Percentiles rank a stretch among this genome's conserved stretches.
Evolutionary conservation across 2,329 filamentous ascomycete species (phyloP).

Genomic region (Dothideomycetes sp.): DNA sequence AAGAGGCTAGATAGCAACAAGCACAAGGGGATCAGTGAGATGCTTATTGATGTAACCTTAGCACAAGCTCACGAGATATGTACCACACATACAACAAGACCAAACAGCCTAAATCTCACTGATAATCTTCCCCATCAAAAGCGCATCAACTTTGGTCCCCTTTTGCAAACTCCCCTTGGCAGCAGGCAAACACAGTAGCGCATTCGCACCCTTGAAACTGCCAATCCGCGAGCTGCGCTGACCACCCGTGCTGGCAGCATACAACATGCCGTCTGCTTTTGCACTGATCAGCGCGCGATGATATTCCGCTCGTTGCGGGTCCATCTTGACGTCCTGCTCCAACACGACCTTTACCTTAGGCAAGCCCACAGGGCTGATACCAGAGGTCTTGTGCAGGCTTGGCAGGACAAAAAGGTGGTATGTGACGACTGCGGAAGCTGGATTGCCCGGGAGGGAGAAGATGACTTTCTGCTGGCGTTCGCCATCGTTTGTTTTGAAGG

Average conservation of each 20-base stretch:
- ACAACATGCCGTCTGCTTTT: constrained; percentile 52
- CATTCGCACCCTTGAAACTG: constrained; percentile 82
- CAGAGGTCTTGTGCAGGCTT: constrained; percentile 65
- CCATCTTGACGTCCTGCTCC: constrained; percentile 61
- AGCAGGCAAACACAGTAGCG: constrained; percentile 63
- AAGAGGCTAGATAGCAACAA: too few relatives aligned
- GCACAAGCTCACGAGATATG: too few relatives aligned
- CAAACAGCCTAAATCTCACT: constrained; percentile 19
- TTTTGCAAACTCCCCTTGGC: constrained; percentile 51
- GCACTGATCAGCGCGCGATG: constrained; percentile 70
- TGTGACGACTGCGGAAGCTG: constrained; percentile 83
- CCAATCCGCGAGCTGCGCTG: constrained; percentile 86
- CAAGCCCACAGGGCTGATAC: constrained; percentile 56
- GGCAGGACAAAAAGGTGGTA: constrained; percentile 92
- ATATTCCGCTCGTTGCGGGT: constrained; percentile 73
- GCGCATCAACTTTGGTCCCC: constrained; percentile 61
- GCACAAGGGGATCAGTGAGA: too few relatives aligned
- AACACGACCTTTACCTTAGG: constrained; percentile 61
- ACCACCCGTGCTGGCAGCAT: constrained; percentile 73
- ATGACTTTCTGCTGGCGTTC: constrained; percentile 56
- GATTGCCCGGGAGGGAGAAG: constrained; percentile 89
- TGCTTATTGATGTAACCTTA: too few relatives aligned
- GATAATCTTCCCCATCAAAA: constrained; percentile 57
- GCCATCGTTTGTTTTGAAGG: constrained; percentile 43
- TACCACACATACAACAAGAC: too few relatives aligned